These are phyloP conservation scores for Miscanthus sacchariflorus DNA, from an alignment of 202 grass and related monocot genomes.

Conservation along the genomic window DNA sequence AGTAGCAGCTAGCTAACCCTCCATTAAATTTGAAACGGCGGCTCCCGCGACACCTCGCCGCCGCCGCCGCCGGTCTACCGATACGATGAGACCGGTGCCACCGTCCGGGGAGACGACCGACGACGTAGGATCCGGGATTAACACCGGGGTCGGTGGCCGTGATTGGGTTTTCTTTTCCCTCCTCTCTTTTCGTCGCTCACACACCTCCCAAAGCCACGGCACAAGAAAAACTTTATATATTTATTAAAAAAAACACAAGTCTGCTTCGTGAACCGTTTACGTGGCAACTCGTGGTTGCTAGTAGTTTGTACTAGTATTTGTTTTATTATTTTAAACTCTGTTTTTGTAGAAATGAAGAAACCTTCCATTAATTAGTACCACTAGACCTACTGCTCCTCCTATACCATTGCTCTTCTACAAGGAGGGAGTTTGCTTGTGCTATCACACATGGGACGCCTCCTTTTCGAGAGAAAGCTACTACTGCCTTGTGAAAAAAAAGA, in stretches of 20 bases:
- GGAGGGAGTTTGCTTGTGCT: not conserved
- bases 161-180: not conserved
- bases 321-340: not conserved
- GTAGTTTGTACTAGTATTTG: not conserved
- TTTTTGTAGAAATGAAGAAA: conserved; percentile 24
- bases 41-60: conserved; percentile 7
- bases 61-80: not conserved
- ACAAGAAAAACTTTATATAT: not conserved
- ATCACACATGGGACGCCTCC: not conserved
- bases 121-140: not conserved
- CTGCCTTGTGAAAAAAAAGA: conserved; percentile 7
- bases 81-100: not conserved
- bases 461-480: conserved; percentile 14
- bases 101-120: not conserved
- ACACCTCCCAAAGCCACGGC: not conserved
- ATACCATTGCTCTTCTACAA: not conserved
- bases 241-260: too few species aligned
- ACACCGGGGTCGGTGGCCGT: not conserved
- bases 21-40: too few species aligned
- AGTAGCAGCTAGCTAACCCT: not conserved
- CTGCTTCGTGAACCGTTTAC: conserved; percentile 31
- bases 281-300: conserved; percentile 40
- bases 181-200: not conserved
- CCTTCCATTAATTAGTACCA: not conserved
- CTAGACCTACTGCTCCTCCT: not conserved